Evolutionary conservation across 2,329 filamentous ascomycete genomes (phyloP).

Genomic region (Hymenoscyphus infarciens): DNA sequence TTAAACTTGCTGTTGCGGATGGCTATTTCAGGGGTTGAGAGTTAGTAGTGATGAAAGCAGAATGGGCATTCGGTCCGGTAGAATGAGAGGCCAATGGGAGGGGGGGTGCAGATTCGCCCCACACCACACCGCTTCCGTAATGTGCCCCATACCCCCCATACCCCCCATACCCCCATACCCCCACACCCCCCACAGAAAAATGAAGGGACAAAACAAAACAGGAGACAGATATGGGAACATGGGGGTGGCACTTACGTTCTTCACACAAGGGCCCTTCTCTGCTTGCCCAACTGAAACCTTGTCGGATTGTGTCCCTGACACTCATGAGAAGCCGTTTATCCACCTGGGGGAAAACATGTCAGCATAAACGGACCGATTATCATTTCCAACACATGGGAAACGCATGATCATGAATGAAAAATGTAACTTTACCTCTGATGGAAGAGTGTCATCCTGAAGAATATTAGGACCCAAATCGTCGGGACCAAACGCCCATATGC

Average conservation of each 20-base stretch:
- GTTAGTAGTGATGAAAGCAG: constrained; percentile 16
- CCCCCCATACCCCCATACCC: too few species aligned
- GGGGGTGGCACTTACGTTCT: constrained; percentile 67
- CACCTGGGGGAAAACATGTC: constrained; percentile 49
- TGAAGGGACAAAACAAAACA: constrained; percentile 10
- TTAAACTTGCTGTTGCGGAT: constrained; percentile 98
- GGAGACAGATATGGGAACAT: constrained; percentile 9
- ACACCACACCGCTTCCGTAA: constrained; percentile 11
- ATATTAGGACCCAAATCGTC: constrained; percentile 95
- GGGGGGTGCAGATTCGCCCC: neutral
- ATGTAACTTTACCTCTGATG: constrained; percentile 63
- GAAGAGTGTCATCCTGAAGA: constrained; percentile 91
- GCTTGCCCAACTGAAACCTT: constrained; percentile 96
- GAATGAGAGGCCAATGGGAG: constrained; percentile 5
- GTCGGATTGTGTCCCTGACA: constrained; percentile 87
- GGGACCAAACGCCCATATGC: constrained; percentile 97
- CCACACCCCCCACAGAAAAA: neutral
- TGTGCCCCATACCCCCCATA: too few species aligned
- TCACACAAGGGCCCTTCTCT: constrained; percentile 94
- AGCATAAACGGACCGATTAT: constrained; percentile 30
- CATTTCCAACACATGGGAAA: constrained; percentile 4
- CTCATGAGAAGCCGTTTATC: constrained; percentile 86
- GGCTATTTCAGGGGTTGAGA: constrained; percentile 45
- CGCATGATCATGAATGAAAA: constrained; percentile 2
- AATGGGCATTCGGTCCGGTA: constrained; percentile 29